Base-by-base conservation (phyloP, 331 rosid species). In the Spiraea crenata region DNA sequence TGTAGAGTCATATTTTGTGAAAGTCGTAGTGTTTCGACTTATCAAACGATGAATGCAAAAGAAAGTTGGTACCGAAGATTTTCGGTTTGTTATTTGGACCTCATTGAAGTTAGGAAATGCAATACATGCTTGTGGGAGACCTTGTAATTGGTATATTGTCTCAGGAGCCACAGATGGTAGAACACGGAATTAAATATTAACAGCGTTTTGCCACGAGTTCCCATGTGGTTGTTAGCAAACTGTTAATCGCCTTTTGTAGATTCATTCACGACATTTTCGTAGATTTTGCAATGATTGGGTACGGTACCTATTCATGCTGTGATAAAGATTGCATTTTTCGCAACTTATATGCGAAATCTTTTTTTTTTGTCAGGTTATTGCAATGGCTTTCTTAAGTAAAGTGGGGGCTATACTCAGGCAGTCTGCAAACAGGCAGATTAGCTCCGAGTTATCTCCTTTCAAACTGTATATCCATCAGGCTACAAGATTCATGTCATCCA, bases 371-470 rank as follows among this genome's bases (percentile, higher is more conserved):
- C 70, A 76, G 87, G 87, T 56, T 73, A 11, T 73, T 75, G 70
- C 79, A 39, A 92, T 92, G 96, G 95, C 98, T 73, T 88, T 92
- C 81, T 77, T 92, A 9, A 79, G 95, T 63, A 88, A 77, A 82
- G 20, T 92, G 47, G 98, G 98, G 81, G 88, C 74, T 74, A 57
- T 88, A 40, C 82, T 92, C 2, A 78, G 91, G 70, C 88, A 92
- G 70, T 37, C 87, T 2, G 80, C 82, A 5, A 71, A 68, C 71
- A 82, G 73, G 81, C 85, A 62, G 76, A 67, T 82, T 35, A 72
- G 69, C 47, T 82, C 85, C 2, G 88, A 87, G 63, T 50, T 80
- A 34, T 79, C 83, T 61, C 37, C 86, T 20, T 25, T 83, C 10
- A 77, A 74, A 72, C 80, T 84, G 11, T 86, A 86, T 5, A 13